These are phyloP conservation scores for Fusarium sp. DNA, from an alignment of 2,329 filamentous ascomycete species.

Conservation along the genomic window DNA sequence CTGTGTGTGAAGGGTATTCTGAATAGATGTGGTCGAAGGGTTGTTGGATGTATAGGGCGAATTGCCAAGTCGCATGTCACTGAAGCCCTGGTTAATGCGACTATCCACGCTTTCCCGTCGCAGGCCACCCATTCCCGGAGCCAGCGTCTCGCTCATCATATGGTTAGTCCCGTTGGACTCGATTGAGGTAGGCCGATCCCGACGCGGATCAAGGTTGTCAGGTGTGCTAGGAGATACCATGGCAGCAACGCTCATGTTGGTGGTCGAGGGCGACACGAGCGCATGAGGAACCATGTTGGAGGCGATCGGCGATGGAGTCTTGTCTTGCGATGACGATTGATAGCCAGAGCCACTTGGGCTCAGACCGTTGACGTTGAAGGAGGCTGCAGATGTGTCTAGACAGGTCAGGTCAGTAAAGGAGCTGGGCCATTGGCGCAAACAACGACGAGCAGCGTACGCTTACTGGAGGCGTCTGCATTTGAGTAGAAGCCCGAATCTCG, in stretches of 20 bases:
- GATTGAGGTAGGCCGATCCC: constrained; percentile 56
- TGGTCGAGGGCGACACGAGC: constrained; percentile 66
- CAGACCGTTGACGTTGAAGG: constrained; percentile 53
- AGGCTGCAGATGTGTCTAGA: constrained; percentile 55
- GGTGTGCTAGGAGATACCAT: constrained; percentile 73
- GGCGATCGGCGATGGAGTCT: constrained; percentile 72
- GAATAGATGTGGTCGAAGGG: constrained; percentile 80
- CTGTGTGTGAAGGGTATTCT: constrained; percentile 76
- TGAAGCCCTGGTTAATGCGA: constrained; percentile 79
- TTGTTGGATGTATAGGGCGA: constrained; percentile 82
- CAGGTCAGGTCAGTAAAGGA: constrained; percentile 31
- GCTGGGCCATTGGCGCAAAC: constrained; percentile 21
- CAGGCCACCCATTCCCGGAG: constrained; percentile 59
- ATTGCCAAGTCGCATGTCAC: constrained; percentile 75
- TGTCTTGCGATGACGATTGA: constrained; percentile 66
- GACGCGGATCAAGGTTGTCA: constrained; percentile 56
- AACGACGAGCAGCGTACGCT: constrained; percentile 51
- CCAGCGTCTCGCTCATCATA: constrained; percentile 51
- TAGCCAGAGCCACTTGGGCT: constrained; percentile 61
- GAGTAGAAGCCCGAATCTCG: constrained; percentile 60
- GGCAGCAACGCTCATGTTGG: constrained; percentile 74
- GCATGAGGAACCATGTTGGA: constrained; percentile 64
- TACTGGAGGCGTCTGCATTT: constrained; percentile 58
- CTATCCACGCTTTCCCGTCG: constrained; percentile 85
- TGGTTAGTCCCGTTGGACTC: constrained; percentile 49